Evolutionary conservation across 2,329 filamentous ascomycete species (phyloP).

Genomic region (Trichoderma koningiopsis): DNA sequence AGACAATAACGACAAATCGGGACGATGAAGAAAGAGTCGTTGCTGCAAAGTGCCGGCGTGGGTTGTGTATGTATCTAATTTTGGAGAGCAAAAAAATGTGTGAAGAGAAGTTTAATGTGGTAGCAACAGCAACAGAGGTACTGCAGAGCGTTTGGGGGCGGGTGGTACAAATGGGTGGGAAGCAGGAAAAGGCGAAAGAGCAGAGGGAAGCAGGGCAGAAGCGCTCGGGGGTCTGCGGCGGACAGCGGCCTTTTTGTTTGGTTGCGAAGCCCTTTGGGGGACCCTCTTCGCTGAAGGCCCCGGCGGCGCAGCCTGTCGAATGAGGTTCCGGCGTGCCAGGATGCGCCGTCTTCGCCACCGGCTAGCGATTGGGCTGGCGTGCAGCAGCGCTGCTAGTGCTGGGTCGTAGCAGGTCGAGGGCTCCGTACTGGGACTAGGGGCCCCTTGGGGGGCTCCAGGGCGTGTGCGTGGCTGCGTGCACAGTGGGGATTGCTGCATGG

Average conservation of each 20-base stretch:
- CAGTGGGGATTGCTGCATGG: background rate
- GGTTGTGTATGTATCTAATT: background rate
- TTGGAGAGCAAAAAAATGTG: conserved; percentile 4
- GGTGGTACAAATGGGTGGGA: conserved; percentile 29
- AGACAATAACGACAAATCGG: conserved; percentile 28
- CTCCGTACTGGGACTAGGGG: conserved; percentile 9
- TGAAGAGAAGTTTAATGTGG: conserved; percentile 16
- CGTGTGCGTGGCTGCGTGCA: background rate
- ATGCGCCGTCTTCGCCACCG: conserved; percentile 38
- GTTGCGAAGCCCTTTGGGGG: conserved; percentile 13
- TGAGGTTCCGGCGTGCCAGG: conserved; percentile 32
- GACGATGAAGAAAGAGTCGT: background rate
- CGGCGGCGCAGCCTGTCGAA: conserved; percentile 35
- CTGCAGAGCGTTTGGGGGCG: conserved; percentile 22
- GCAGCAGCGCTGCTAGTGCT: conserved; percentile 29
- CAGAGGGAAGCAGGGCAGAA: conserved; percentile 26
- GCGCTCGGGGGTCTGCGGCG: conserved; percentile 30
- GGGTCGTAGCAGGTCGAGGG: background rate
- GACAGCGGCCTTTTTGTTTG: conserved; percentile 36
- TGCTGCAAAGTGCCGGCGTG: background rate
- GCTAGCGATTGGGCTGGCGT: conserved; percentile 37
- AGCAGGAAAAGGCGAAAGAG: conserved; percentile 4
- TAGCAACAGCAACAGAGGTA: conserved; percentile 26
- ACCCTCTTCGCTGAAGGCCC: conserved; percentile 35
- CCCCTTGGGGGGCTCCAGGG: background rate